These are phyloP conservation scores for Xeromyces bisporus DNA, from an alignment of 495 filamentous ascomycete genomes.

Conservation along the genomic window DNA sequence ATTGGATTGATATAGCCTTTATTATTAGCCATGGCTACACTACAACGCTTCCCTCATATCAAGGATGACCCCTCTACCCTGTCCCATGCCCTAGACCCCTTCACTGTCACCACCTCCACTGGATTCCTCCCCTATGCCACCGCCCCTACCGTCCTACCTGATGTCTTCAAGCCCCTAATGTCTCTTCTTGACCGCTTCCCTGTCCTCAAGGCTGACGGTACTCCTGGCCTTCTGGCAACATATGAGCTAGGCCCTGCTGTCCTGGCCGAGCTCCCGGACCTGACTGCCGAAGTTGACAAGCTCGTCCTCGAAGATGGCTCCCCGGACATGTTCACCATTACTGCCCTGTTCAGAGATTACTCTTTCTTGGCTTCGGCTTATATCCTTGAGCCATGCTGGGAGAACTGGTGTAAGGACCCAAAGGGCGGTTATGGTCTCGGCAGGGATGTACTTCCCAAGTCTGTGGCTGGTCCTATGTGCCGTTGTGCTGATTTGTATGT, in stretches of 20 bases:
- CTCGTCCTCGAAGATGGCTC: slow-evolving; percentile 31
- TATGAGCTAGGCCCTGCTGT: slow-evolving; percentile 55
- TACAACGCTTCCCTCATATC: slow-evolving; percentile 39
- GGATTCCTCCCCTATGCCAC: slow-evolving; percentile 46
- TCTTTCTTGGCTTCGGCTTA: slow-evolving; percentile 78
- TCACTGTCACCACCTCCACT: slow-evolving; percentile 71
- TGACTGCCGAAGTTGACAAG: slow-evolving; percentile 52
- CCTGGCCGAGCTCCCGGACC: slow-evolving; percentile 48
- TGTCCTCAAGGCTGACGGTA: slow-evolving; percentile 47
- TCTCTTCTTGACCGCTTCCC: slow-evolving; percentile 59
- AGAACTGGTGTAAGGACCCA: slow-evolving; percentile 40
- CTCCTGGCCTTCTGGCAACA: slow-evolving; percentile 58
- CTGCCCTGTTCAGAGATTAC: slow-evolving; percentile 78
- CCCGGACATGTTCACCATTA: slow-evolving; percentile 54
- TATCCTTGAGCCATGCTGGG: slow-evolving; percentile 85
- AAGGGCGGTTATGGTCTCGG: slow-evolving; percentile 61
- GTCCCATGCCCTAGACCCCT: slow-evolving; percentile 41
- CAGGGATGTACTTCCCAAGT: slow-evolving; percentile 47
- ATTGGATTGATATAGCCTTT: too few species aligned
- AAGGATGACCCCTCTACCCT: slow-evolving; percentile 41
- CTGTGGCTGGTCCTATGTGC: slow-evolving; percentile 57
- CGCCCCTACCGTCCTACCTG: slow-evolving; percentile 30
- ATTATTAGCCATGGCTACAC: too few species aligned
- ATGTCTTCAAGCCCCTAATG: slow-evolving; percentile 51
- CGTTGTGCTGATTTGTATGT: slow-evolving; percentile 66